Conservation (phyloP, 2,329 filamentous ascomycete species). For the Pseudocercospora fijiensis region DNA sequence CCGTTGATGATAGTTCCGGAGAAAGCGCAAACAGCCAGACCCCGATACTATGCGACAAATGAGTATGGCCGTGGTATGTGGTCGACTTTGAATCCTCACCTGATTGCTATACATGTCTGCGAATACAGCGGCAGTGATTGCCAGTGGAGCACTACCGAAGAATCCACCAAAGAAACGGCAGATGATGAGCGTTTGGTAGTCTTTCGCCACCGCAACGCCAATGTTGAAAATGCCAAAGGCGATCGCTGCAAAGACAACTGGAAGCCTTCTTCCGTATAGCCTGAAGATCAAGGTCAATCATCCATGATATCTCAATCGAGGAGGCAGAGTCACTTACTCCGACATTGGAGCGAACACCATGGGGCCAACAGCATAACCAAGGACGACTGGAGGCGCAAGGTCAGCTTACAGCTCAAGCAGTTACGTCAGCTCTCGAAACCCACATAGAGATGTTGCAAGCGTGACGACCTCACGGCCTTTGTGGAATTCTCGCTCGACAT, state of each 20-base stretch:
- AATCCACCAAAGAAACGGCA: conserved; percentile 39
- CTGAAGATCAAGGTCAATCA: neutral
- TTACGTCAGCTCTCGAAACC: conserved; percentile 31
- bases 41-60: conserved; percentile 36
- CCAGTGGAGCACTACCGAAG: conserved; percentile 48
- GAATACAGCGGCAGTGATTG: conserved; percentile 46
- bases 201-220: conserved; percentile 45
- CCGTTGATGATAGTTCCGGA: conserved; percentile 42
- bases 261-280: conserved; percentile 47
- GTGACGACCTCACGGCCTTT: conserved; percentile 48
- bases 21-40: conserved; percentile 42
- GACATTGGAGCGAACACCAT: conserved; percentile 46
- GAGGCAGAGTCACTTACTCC: conserved; percentile 33
- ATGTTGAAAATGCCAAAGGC: conserved; percentile 50
- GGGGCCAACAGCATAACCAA: conserved; percentile 34
- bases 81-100: neutral
- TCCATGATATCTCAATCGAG: neutral
- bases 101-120: conserved; percentile 45
- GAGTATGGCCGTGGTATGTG: too few species aligned
- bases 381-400: conserved; percentile 47
- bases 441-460: conserved; percentile 47
- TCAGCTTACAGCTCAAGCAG: neutral
- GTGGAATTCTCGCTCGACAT: conserved; percentile 44
- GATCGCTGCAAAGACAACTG: conserved; percentile 47
- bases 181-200: conserved; percentile 37